Percentiles rank a stretch among this genome's conserved stretches.
Conservation (phyloP, 345 rosid genomes). For the Hibiscus trionum region DNA sequence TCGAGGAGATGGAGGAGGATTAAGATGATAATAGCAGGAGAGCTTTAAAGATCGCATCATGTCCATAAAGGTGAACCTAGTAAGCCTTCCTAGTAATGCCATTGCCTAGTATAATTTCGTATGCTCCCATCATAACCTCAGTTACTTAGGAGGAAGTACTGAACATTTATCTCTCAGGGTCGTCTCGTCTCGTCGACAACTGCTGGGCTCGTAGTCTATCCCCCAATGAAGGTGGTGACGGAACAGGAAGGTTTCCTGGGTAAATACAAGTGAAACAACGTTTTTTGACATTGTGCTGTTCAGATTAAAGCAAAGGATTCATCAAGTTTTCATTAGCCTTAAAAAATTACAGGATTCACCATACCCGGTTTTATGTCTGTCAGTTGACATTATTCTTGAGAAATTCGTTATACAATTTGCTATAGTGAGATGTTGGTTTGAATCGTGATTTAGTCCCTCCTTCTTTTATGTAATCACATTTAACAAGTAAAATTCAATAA, state of each 20-base stretch:
- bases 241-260: not conserved
- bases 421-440: not conserved
- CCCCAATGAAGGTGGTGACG: not conserved
- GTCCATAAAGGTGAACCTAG: slow-evolving; percentile 11
- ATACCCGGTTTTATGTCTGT: not conserved
- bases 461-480: not conserved
- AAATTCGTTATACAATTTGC: not conserved
- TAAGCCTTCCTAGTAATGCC: slow-evolving; percentile 15
- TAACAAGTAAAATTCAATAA: not conserved
- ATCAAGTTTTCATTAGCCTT: not conserved
- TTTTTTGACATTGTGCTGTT: not conserved
- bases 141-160: not conserved
- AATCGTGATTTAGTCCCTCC: too few relatives aligned
- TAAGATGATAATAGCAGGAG: slow-evolving; percentile 32
- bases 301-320: not conserved
- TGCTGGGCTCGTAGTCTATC: not conserved
- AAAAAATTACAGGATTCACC: not conserved
- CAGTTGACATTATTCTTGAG: not conserved
- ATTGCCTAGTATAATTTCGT: not conserved
- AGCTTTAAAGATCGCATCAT: slow-evolving; percentile 1
- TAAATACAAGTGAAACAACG: not conserved
- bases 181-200: not conserved
- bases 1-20: slow-evolving; percentile 83
- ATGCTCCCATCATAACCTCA: not conserved
- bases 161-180: not conserved